These are phyloP conservation scores for Collybiopsis confluens DNA, from an alignment of 768 basidiomycete species.

Conservation along the genomic window DNA sequence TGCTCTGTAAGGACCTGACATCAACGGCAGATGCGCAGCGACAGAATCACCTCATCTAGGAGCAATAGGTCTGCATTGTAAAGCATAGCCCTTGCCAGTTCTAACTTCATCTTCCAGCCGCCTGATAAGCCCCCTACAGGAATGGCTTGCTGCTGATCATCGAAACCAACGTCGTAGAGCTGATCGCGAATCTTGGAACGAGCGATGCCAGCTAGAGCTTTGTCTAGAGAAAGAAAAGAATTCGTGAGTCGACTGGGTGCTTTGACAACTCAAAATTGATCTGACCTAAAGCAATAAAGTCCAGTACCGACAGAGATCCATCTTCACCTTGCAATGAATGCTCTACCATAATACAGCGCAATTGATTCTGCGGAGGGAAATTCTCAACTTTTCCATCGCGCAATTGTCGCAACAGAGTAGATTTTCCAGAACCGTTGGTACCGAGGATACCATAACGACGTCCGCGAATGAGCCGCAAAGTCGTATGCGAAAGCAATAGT, in stretches of 20 bases:
- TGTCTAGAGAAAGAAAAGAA: constrained; percentile 43
- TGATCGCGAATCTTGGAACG: constrained; percentile 73
- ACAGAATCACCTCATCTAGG: constrained; percentile 67
- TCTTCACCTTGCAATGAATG: constrained; percentile 96
- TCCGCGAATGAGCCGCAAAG: constrained; percentile 82
- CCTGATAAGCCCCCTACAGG: constrained; percentile 88
- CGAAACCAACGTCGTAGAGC: constrained; percentile 86
- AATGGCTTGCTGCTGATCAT: constrained; percentile 79
- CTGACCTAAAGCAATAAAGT: constrained; percentile 83
- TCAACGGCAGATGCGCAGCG: constrained; percentile 7
- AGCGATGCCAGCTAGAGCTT: constrained; percentile 56
- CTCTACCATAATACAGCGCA: constrained; percentile 95
- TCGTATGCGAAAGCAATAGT: constrained; percentile 90
- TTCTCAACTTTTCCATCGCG: constrained; percentile 95
- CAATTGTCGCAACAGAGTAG: constrained; percentile 92
- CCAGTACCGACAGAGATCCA: constrained; percentile 71
- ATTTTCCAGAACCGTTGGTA: constrained; percentile 95
- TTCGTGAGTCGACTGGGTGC: too few species aligned
- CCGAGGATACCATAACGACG: constrained; percentile 94
- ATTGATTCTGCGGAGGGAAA: constrained; percentile 83
- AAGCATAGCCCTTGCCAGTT: constrained; percentile 93
- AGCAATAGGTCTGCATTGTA: constrained; percentile 87
- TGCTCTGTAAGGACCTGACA: not conserved
- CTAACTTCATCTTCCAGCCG: constrained; percentile 99
- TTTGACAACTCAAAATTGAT: constrained; percentile 14